A percentile compares a stretch with the other conserved stretches of the same genome.
Conservation (phyloP, 257 asterid genomes). For the Rubia yunnanensis region DNA sequence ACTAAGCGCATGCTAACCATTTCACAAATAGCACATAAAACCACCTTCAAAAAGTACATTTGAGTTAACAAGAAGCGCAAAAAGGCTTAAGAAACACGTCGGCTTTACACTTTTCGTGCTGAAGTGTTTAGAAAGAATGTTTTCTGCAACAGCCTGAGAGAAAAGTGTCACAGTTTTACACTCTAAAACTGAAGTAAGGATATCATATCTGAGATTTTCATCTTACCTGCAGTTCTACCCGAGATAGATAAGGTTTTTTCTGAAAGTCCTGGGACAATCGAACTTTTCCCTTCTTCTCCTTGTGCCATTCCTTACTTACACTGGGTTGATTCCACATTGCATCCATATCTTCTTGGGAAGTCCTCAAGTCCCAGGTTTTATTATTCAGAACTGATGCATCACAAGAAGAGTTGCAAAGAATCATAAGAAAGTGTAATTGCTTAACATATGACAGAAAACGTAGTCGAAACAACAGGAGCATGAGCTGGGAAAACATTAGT, state of each 20-base stretch:
- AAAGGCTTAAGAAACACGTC: neutral
- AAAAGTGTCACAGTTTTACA: no score
- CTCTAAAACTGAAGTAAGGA: neutral
- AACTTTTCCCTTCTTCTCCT: conserved; percentile 77
- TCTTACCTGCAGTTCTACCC: conserved; percentile 77
- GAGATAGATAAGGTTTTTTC: conserved; percentile 71
- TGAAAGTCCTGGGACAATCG: conserved; percentile 69
- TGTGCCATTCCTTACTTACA: conserved; percentile 79
- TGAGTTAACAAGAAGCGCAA: neutral
- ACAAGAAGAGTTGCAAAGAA: conserved; percentile 11
- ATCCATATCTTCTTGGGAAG: conserved; percentile 80
- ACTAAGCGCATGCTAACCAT: conserved; percentile 76
- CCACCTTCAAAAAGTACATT: conserved; percentile 42
- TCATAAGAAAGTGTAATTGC: neutral
- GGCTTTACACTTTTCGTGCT: conserved; percentile 43
- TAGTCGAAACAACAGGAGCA: no score
- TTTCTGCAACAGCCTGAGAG: conserved; percentile 65
- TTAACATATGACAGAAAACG: neutral
- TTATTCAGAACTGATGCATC: conserved; percentile 29
- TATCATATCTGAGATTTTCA: neutral
- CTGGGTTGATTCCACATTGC: conserved; percentile 64
- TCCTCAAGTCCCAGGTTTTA: conserved; percentile 82
- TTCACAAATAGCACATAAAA: conserved; percentile 76
- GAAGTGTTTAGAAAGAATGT: conserved; percentile 54
- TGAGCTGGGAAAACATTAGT: no score